Conservation (phyloP, 1,284 basidiomycete species). For the Gymnopus androsaceus region DNA sequence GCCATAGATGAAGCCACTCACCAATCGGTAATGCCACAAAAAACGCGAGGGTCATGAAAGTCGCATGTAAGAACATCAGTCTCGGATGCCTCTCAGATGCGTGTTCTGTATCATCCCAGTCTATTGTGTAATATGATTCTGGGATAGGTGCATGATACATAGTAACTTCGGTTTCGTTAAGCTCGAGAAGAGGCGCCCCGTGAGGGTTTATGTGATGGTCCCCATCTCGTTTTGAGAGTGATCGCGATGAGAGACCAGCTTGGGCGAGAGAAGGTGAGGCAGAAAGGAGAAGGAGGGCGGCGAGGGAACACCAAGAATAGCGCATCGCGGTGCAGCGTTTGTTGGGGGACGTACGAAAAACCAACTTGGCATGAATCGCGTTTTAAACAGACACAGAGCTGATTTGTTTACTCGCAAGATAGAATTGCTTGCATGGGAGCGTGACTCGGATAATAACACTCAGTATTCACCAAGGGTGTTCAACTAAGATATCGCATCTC, state of each 20-base stretch:
- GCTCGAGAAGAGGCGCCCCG: conserved; percentile 51
- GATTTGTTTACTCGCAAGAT: conserved; percentile 1
- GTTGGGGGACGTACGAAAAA: conserved; percentile 2
- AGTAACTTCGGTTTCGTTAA: conserved; percentile 76
- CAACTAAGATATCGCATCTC: too few relatives aligned
- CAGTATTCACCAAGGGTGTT: too few relatives aligned
- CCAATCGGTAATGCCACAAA: conserved; percentile 76
- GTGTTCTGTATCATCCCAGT: conserved; percentile 57
- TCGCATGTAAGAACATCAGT: conserved; percentile 66
- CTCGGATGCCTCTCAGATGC: conserved; percentile 54
- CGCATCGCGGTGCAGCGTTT: conserved; percentile 4
- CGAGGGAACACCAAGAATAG: conserved; percentile 27
- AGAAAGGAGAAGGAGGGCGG: conserved; percentile 32
- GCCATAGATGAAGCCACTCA: conserved; percentile 42
- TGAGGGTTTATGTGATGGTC: conserved; percentile 47
- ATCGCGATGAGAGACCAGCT: neutral
- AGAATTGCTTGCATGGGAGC: too few relatives aligned
- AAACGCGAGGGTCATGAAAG: conserved; percentile 74
- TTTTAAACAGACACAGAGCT: neutral
- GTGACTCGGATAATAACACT: too few relatives aligned
- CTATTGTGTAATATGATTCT: conserved; percentile 78
- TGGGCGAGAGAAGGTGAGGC: conserved; percentile 18
- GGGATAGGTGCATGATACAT: conserved; percentile 67
- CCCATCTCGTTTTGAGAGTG: conserved; percentile 27
- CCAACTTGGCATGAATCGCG: neutral